Base-by-base conservation (phyloP, 129 eudicot genomes). In the Flaveria robusta region DNA sequence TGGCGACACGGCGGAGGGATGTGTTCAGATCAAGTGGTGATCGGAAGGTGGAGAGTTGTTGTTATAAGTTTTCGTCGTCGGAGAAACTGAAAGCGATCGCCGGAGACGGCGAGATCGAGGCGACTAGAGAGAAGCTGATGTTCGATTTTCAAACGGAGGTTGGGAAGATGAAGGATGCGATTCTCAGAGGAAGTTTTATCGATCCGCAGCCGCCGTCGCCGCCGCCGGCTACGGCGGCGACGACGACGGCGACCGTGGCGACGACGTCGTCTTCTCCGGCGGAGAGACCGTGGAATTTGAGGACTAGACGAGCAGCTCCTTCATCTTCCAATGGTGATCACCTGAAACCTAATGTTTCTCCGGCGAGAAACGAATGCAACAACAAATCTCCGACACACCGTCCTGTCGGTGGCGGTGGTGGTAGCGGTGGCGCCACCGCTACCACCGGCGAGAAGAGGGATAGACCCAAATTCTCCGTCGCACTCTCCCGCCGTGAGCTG, bases 121-220 rank as follows among this genome's bases (percentile, higher is more conserved):
- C 92, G 64, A 79, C 85, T 46, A 80, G 96, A 75, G 88, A 84
- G 89, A 92, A 90, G 59, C 84, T 92, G 78, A 86, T 92, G 88
- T 54, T 81, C 66, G 93, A 92, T 84, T 79, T 89, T 37, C 88
- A 83, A 59, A 76, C 86, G 67, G 89, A 74, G 84, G 93, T 86
- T 13, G 89, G 85, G 45, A 83, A 84, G 84, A 90, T 88, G 86
- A 90, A 90, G 68, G 89, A 77, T 54, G 84, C 88, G 68, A 83
- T 92, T 77, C 66, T 88, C 3, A 87, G 84, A 78, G 88, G 81
- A 64, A 86, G 78, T 39, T 47, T 81, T 26, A 85, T 63, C 52
- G 77, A 41, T 34, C 77, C 71, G 9, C 66, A 85, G 72, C 76
- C 88, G 77, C 68, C 79, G 71, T 75, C 67, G 9, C 66, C 87